Conservation (phyloP, 768 basidiomycete species). For the Coprinopsis cinerea region DNA sequence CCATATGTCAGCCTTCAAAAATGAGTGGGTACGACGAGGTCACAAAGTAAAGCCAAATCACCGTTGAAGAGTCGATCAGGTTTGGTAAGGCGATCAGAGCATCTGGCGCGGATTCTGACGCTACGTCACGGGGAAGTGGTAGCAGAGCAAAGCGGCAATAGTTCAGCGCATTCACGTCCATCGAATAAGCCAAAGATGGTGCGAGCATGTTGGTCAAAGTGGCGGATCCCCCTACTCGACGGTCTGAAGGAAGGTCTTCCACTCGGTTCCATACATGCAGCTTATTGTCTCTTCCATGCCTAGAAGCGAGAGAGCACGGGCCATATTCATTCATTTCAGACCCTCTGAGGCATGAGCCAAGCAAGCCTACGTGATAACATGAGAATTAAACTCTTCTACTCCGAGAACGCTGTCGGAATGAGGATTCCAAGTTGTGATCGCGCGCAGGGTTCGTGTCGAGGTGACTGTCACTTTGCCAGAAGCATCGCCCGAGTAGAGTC, state of each 20-base stretch:
- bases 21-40: too few relatives aligned
- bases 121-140: slow-evolving; percentile 3
- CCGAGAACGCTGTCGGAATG: slow-evolving; percentile 76
- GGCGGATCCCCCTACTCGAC: slow-evolving; percentile 53
- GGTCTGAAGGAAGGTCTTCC: slow-evolving; percentile 34
- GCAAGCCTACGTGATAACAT: slow-evolving; percentile 72
- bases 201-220: slow-evolving; percentile 40
- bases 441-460: slow-evolving; percentile 70
- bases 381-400: slow-evolving; percentile 64
- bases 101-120: not conserved
- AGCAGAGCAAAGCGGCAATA: slow-evolving; percentile 87
- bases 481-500: slow-evolving; percentile 83
- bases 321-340: slow-evolving; percentile 1
- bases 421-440: slow-evolving; percentile 69
- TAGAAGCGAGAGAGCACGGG: slow-evolving; percentile 27
- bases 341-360: not conserved
- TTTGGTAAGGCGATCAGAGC: slow-evolving; percentile 76
- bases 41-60: slow-evolving; percentile 28
- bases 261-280: slow-evolving; percentile 66
- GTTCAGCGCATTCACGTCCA: slow-evolving; percentile 92
- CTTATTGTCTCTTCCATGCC: slow-evolving; percentile 85
- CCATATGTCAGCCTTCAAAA: slow-evolving; percentile 80
- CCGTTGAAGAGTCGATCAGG: slow-evolving; percentile 80
- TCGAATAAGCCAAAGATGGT: slow-evolving; percentile 54
- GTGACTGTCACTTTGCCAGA: slow-evolving; percentile 74